Base-by-base conservation (phyloP, 2,329 filamentous ascomycete genomes). In the Alternaria viburni region DNA sequence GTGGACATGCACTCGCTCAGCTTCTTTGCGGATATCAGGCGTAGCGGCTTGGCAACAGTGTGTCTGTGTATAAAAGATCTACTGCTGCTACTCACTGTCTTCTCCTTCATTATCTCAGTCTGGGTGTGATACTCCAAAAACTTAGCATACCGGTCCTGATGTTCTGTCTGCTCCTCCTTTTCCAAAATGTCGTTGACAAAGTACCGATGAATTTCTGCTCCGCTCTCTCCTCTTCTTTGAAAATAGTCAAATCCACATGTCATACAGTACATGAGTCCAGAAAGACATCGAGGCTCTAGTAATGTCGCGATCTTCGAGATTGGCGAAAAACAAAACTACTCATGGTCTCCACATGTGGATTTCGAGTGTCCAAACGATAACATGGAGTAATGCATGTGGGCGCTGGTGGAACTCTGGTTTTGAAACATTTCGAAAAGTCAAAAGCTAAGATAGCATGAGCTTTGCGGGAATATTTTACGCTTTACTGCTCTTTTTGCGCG, bases 271-370 rank as follows among this genome's bases (percentile, higher is more conserved):
- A 36, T 36, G 32, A 2, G 13, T 36, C 32, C 32, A 15, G 15
- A 36, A 36, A n/a, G 32, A 36, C 0, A n/a, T 36, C 1, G 1
- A 1, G 0, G 13, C 1, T 4, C 1, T 2, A 2, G 2, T 36
- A 0, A n/a, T 41, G 32, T 41, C 3, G 32, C 32, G 2, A 41
- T 41, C 36, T 17, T 41, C n/a, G 36, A 41, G 3, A 41, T 41
- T 41, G 15, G n/a, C 36, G 32, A 1, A n/a, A 41, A 36, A 32
- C 11, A 32, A n/a, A n/a, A n/a, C n/a, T n/a, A n/a, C n/a, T n/a
- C n/a, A n/a, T n/a, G n/a, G n/a, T n/a, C n/a, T n/a, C n/a, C n/a
- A n/a, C n/a, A n/a, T n/a, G n/a, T n/a, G n/a, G n/a, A n/a, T n/a
- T n/a, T n/a, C n/a, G n/a, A n/a, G n/a, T n/a, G n/a, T n/a, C n/a